Percentiles rank a stretch among this genome's conserved stretches.
Conservation (phyloP, 2,329 filamentous ascomycete genomes). For the Ophiostoma sp. region DNA sequence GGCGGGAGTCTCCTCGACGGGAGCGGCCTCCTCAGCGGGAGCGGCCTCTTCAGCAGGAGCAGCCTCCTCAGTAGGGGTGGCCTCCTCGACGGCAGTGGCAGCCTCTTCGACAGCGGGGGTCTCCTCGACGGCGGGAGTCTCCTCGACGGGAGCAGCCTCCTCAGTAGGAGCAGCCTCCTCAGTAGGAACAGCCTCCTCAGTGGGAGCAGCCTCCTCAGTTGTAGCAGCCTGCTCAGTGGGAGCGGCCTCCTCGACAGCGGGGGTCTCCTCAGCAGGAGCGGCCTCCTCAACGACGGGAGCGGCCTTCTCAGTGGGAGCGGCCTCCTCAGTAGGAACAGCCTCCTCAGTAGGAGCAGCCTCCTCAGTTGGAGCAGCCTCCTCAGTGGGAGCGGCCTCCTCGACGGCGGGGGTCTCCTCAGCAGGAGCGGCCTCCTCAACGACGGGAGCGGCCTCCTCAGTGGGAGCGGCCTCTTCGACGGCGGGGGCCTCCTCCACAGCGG, state of each 20-base stretch:
- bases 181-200: not conserved
- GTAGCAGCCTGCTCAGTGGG: not conserved
- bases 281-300: not conserved
- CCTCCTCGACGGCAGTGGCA: not conserved
- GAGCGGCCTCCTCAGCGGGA: not conserved
- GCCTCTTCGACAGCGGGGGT: not conserved
- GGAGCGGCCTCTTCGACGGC: not conserved
- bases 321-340: not conserved
- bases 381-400: conserved; percentile 1
- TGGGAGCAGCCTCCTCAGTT: not conserved
- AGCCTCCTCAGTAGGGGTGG: not conserved
- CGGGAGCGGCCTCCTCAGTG: not conserved
- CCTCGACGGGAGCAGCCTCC: not conserved
- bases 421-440: not conserved
- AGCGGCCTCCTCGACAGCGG: conserved; percentile 11
- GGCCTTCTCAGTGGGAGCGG: not conserved
- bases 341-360: not conserved
- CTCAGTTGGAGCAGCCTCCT: conserved; percentile 3
- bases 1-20: conserved; percentile 4
- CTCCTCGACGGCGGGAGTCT: conserved; percentile 9
- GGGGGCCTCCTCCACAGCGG: not conserved
- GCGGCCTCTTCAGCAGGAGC: not conserved
- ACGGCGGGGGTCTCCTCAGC: not conserved
- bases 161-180: too few relatives aligned
- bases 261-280: not conserved